Conservation (phyloP, 768 basidiomycete species). For the Boletus reticuloceps region DNA sequence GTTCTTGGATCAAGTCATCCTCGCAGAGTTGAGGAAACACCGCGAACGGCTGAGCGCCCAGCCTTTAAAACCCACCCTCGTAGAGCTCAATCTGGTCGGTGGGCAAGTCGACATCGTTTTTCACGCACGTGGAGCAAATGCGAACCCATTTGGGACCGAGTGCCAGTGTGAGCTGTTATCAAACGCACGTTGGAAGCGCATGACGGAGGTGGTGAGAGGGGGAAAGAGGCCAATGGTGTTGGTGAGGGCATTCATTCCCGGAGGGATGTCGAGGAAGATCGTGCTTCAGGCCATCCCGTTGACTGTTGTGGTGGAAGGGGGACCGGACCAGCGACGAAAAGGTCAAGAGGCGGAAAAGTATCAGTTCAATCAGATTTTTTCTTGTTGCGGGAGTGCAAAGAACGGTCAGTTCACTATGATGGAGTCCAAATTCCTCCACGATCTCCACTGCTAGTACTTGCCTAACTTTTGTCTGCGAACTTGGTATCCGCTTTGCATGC, state of each 20-base stretch:
- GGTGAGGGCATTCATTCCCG: conserved; percentile 28
- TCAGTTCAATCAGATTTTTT: conserved; percentile 25
- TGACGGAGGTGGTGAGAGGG: conserved; percentile 14
- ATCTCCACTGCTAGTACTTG: no score
- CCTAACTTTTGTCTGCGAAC: no score
- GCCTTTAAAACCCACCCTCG: conserved; percentile 18
- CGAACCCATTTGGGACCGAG: conserved; percentile 24
- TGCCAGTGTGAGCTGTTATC: conserved; percentile 24
- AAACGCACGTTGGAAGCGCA: conserved; percentile 22
- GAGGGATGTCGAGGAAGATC: conserved; percentile 27
- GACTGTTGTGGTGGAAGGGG: conserved; percentile 1
- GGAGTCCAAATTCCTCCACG: no score
- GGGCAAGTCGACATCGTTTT: conserved; percentile 13
- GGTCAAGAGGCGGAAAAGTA: conserved; percentile 4
- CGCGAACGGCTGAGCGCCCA: conserved; percentile 6
- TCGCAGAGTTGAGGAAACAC: conserved; percentile 24
- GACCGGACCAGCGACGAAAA: not conserved
- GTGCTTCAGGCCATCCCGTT: conserved; percentile 26
- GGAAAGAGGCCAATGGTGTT: conserved; percentile 16
- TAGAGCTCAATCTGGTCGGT: conserved; percentile 25
- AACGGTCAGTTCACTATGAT: not conserved
- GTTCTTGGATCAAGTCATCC: conserved; percentile 26
- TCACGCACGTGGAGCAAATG: conserved; percentile 17
- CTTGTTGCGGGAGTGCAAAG: conserved; percentile 15
- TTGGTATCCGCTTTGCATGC: no score